Percentiles rank a stretch among this genome's conserved stretches.
Evolutionary conservation across 257 asterid species (phyloP).

Genomic region (Orobanche coerulescens): DNA sequence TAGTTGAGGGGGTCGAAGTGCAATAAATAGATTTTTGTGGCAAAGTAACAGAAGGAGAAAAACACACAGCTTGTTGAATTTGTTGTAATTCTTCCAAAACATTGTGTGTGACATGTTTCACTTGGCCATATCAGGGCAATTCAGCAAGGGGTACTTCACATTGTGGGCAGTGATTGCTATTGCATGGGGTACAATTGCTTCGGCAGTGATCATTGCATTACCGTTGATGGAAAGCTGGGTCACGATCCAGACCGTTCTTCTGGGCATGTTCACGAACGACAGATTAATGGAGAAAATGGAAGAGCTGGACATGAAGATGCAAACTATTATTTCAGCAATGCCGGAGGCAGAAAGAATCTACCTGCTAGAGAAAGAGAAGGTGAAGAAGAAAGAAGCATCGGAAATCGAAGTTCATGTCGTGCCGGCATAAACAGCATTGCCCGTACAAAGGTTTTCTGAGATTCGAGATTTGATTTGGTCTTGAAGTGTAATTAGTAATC

Average conservation of each 20-base stretch:
- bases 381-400: background rate
- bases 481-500: too few relatives aligned
- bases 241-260: constrained; percentile 47
- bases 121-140: constrained; percentile 42
- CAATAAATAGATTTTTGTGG: too few relatives aligned
- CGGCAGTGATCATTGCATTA: constrained; percentile 65
- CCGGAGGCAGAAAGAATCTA: constrained; percentile 67
- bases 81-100: too few relatives aligned
- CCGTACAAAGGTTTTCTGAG: too few relatives aligned
- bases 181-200: constrained; percentile 82
- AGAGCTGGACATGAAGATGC: constrained; percentile 57
- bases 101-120: background rate
- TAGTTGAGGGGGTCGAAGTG: too few relatives aligned
- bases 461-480: too few relatives aligned
- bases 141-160: constrained; percentile 78
- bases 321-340: constrained; percentile 46
- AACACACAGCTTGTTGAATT: too few relatives aligned
- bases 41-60: too few relatives aligned
- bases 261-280: constrained; percentile 66
- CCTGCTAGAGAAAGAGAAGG: background rate
- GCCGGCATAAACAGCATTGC: background rate
- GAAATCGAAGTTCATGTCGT: background rate
- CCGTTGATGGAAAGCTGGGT: constrained; percentile 79
- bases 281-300: constrained; percentile 70
- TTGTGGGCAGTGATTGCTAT: constrained; percentile 84